Percentiles rank a stretch among this genome's conserved stretches.
These are phyloP conservation scores for Flaveria brownii DNA, from an alignment of 129 eudicot species.

Conservation along the genomic window DNA sequence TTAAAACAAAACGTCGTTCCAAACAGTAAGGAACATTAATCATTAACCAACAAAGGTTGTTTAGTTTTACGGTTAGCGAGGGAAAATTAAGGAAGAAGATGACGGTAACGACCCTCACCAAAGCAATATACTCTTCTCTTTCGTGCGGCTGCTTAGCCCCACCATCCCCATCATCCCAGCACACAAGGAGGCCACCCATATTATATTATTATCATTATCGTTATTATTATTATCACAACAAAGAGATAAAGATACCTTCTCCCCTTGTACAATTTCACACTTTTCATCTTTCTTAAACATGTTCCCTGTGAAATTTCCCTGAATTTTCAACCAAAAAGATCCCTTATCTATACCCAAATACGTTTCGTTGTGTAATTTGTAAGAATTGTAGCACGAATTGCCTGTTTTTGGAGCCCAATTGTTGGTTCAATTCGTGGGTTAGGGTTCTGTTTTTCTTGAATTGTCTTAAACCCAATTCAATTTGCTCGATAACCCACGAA, in stretches of 20 bases:
- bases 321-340: neutral
- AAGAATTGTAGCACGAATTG: neutral
- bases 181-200: constrained; percentile 26
- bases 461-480: constrained; percentile 17
- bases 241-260: constrained; percentile 17
- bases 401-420: constrained; percentile 21
- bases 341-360: neutral
- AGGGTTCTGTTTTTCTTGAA: constrained; percentile 7
- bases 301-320: neutral
- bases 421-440: neutral
- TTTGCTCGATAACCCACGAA: neutral
- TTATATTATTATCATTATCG: neutral
- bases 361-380: neutral
- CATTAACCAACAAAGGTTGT: neutral
- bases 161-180: constrained; percentile 42
- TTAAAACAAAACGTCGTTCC: neutral
- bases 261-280: neutral
- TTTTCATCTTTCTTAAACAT: constrained; percentile 6
- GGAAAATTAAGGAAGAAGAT: constrained; percentile 24
- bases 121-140: constrained; percentile 1
- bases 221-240: constrained; percentile 1
- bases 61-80: constrained; percentile 14
- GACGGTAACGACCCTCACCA: neutral
- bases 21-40: neutral
- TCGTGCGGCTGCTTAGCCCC: constrained; percentile 31